phyloP scores from a whole-genome alignment of 495 filamentous ascomycete species.

The Schizothecium vesticola region DNA sequence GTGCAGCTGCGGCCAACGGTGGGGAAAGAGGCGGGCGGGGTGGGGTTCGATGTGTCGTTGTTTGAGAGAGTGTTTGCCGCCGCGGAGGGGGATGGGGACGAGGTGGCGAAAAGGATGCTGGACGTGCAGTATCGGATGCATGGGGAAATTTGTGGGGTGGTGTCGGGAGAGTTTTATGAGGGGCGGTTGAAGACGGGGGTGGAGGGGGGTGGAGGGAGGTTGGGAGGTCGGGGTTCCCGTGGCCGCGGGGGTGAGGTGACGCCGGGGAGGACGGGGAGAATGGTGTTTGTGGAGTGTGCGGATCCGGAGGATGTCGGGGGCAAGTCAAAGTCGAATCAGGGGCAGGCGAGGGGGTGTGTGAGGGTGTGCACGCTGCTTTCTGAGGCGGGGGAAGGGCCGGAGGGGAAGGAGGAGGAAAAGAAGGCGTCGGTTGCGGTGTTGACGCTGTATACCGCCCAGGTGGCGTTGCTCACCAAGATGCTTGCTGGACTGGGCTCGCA shows the following conservation, averaged over 20 bases:
- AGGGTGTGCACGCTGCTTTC: neutral
- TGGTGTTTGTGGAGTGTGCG: constrained; percentile 40
- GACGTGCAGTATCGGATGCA: constrained; percentile 55
- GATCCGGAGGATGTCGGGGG: constrained; percentile 36
- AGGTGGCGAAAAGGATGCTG: constrained; percentile 39
- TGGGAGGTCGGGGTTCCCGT: constrained; percentile 23
- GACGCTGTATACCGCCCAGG: constrained; percentile 43
- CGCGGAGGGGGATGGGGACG: neutral
- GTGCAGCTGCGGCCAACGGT: constrained; percentile 49
- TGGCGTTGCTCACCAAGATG: constrained; percentile 29
- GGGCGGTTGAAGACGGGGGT: constrained; percentile 39
- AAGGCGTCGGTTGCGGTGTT: constrained; percentile 37
- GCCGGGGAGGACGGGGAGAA: constrained; percentile 15
- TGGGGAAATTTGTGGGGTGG: constrained; percentile 38
- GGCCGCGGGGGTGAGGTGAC: constrained; percentile 3
- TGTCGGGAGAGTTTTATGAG: constrained; percentile 46
- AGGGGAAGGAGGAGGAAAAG: constrained; percentile 1
- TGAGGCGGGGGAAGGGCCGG: neutral
- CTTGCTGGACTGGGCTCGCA: constrained; percentile 18
- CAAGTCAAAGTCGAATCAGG: constrained; percentile 44
- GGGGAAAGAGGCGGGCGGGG: constrained; percentile 29
- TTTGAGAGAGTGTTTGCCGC: constrained; percentile 45
- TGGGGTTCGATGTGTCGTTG: constrained; percentile 44
- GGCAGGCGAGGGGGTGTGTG: constrained; percentile 30
- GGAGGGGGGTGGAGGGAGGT: constrained; percentile 19